Evolutionary conservation across 2,329 filamentous ascomycete species (phyloP), one percentile per base, ranked within the genome.

Genomic region (Fusarium phyllophilum): DNA sequence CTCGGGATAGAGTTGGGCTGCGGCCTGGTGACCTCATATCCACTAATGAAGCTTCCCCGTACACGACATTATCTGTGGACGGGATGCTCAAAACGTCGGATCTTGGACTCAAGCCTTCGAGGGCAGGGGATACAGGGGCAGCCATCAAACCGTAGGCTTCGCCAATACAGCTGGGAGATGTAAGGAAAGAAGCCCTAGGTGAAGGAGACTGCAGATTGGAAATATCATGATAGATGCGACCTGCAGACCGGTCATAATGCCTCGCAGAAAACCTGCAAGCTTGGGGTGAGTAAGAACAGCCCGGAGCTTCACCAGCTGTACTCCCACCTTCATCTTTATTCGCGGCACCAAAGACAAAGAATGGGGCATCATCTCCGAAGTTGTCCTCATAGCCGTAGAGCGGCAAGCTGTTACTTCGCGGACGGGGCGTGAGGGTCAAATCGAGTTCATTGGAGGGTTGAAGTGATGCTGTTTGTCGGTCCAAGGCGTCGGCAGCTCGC

Each of bases 401-500:
- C 0, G 88, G 87, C 44, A 89, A 75, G 67, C 86, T 89, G 51
- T 84, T 83, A 72, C 88, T 88, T 65, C 87, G 85, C 29, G 83
- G 83, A 5, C 85, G 84, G 22, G 72, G 70, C 4, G 73, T 74
- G 36, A 79, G 72, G 3, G 84, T 85, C 42, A 89, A 80, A 56
- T 88, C 87, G n/a, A 88, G 78, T 46, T 87, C 84, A 61, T 84
- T 83, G 54, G 77, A 82, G 1, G 84, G 83, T 70, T 91, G 88
- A n/a, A 90, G 79, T 29, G 81, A 86, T 54, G 86, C 88, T 0
- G 89, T 90, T 70, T 88, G 82, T 61, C 84, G 84, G 75, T 91
- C 87, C 42, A 91, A 83, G 6, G 85, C 86, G 62, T 91, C 89
- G 13, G 89, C 89, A 22, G 88, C 88, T 75, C 86, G 84, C 88